Evolutionary conservation across 1,284 basidiomycete species (phyloP).

Genomic region (Leccinum griseonigrum): DNA sequence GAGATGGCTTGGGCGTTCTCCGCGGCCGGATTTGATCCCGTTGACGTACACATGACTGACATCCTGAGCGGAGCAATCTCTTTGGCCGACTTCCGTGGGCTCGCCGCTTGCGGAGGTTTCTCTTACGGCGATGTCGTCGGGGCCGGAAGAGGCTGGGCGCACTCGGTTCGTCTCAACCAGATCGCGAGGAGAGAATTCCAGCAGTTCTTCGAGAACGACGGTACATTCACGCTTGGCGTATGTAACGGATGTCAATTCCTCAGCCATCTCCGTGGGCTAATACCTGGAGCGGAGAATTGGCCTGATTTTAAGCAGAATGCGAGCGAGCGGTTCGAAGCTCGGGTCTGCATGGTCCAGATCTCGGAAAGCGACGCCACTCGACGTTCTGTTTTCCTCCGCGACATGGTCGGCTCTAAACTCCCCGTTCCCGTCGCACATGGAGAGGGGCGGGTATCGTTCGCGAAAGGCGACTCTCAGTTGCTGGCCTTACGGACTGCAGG

Average conservation of each 20-base stretch:
- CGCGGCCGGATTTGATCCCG: constrained; percentile 88
- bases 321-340: constrained; percentile 89
- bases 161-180: constrained; percentile 84
- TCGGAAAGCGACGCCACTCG: constrained; percentile 53
- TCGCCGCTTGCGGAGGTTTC: constrained; percentile 97
- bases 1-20: constrained; percentile 99
- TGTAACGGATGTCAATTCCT: constrained; percentile 99
- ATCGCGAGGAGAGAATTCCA: constrained; percentile 74
- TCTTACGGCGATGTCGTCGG: constrained; percentile 98
- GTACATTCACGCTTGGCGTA: constrained; percentile 91
- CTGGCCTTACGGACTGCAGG: constrained; percentile 46
- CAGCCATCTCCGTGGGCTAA: constrained; percentile 81
- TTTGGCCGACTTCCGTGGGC: constrained; percentile 75
- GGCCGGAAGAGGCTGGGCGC: constrained; percentile 97
- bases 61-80: constrained; percentile 73
- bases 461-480: constrained; percentile 37
- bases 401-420: constrained; percentile 84
- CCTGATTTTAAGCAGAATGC: constrained; percentile 90
- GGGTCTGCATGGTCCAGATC: constrained; percentile 81
- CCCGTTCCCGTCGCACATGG: constrained; percentile 97
- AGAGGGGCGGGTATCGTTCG: constrained; percentile 85
- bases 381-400: constrained; percentile 80
- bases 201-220: constrained; percentile 75
- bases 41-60: constrained; percentile 99
- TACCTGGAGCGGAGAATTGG: constrained; percentile 87